Conservation (phyloP, 495 filamentous ascomycete genomes). For the Talaromyces wortmannii region DNA sequence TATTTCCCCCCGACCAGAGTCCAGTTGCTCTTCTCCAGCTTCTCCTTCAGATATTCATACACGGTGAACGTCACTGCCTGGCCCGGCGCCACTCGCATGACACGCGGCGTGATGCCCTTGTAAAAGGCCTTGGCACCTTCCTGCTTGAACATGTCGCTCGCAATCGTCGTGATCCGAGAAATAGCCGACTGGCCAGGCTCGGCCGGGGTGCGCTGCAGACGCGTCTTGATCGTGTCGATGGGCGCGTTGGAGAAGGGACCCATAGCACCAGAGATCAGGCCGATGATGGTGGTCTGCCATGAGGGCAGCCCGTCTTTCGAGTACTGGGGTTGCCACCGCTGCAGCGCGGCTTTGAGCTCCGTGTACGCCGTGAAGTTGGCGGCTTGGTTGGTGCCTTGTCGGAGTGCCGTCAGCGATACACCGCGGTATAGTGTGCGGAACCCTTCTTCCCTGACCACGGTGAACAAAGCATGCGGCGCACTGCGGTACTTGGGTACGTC, state of each 20-base stretch:
- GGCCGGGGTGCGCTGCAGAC: constrained; percentile 84
- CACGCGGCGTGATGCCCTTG: constrained; percentile 95
- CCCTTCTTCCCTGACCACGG: constrained; percentile 86
- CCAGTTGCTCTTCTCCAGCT: constrained; percentile 67
- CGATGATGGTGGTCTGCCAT: constrained; percentile 88
- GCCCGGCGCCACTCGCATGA: constrained; percentile 95
- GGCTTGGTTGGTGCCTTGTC: constrained; percentile 95
- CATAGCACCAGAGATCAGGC: constrained; percentile 88
- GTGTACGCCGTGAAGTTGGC: constrained; percentile 99
- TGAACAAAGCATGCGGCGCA: constrained; percentile 91
- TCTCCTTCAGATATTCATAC: constrained; percentile 84
- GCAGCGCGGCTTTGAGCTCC: constrained; percentile 76
- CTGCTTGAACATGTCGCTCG: constrained; percentile 92
- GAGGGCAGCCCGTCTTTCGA: constrained; percentile 60
- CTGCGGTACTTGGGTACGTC: constrained; percentile 95
- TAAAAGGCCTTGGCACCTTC: constrained; percentile 94
- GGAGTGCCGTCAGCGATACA: constrained; percentile 84
- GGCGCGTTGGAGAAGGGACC: constrained; percentile 94
- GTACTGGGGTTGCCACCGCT: constrained; percentile 57
- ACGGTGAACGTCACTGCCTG: constrained; percentile 98
- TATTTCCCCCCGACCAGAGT: constrained; percentile 59
- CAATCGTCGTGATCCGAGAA: constrained; percentile 68
- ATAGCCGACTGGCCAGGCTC: constrained; percentile 74
- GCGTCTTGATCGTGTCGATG: constrained; percentile 98
- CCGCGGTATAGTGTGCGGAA: constrained; percentile 82